A percentile compares a stretch with the other conserved stretches of the same genome.
Evolutionary conservation across 495 filamentous ascomycete species (phyloP).

Genomic region (Physcia stellaris): DNA sequence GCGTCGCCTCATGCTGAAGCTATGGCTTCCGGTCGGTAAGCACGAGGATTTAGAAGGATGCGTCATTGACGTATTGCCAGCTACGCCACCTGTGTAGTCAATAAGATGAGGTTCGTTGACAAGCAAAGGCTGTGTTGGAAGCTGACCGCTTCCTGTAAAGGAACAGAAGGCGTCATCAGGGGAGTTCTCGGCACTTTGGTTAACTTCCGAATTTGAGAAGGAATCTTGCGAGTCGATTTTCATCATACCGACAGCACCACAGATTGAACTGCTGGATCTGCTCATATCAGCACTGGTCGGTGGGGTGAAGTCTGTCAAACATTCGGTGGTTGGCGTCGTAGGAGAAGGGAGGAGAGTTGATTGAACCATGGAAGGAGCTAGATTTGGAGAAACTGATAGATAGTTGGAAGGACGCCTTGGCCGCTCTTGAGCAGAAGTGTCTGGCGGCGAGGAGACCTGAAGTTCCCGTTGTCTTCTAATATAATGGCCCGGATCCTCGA

Average conservation of each 20-base stretch:
- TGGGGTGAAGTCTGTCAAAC: conserved; percentile 7
- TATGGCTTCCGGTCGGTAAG: conserved; percentile 17
- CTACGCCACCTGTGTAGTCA: conserved; percentile 9
- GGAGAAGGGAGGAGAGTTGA: conserved; percentile 6
- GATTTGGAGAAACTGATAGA: conserved; percentile 1
- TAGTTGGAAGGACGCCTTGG: too few species aligned
- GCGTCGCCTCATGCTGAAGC: conserved; percentile 20
- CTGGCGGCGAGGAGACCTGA: too few species aligned
- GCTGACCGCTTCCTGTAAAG: conserved; percentile 6
- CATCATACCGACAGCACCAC: conserved; percentile 31
- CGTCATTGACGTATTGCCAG: conserved; percentile 1
- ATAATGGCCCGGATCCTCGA: too few species aligned
- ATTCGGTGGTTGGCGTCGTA: conserved; percentile 3
- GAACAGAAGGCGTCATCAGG: neutral
- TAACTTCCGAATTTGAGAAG: neutral
- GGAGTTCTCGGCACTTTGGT: neutral
- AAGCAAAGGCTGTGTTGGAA: conserved; percentile 19
- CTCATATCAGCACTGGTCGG: conserved; percentile 24
- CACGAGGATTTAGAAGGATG: too few species aligned
- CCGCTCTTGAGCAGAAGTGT: neutral
- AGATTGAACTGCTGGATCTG: conserved; percentile 27
- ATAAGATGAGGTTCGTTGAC: conserved; percentile 17
- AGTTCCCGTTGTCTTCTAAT: too few species aligned
- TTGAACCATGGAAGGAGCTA: neutral
- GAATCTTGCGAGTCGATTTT: conserved; percentile 24